Base-by-base conservation (phyloP, 108 stramenopile genomes). In the Chaetoceros muelleri region DNA sequence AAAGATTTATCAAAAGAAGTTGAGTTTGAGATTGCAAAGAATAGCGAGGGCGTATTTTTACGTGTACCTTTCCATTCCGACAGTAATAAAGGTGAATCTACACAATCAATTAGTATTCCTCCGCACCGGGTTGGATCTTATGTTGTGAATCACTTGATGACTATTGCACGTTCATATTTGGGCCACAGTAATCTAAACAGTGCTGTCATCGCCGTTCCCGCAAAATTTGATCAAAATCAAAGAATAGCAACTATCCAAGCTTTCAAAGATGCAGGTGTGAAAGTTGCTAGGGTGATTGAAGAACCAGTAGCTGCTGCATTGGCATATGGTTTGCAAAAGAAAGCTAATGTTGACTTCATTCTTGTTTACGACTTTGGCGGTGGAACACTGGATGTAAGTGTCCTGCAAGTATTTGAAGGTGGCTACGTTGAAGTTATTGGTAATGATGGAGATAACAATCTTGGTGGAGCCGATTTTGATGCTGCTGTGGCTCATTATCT, bases 301-400 rank as follows among this genome's bases (percentile, higher is more conserved):
- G 97, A 93, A 72, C 97, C 97, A 16, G 81, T 90, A 5, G 97
- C 95, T 8, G 97, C 97, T 25, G 97, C 97, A 19, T 65, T 98
- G 60, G 97, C 97, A 3, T 98, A 96, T 57, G 95, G 95, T 5
- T 71, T 98, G 57, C 88, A 96, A 59, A 89, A 82, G 57, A 95
- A 95, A 44, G 74, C 78, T 22, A 81, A 93, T 51, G 93, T 98
- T 2, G 85, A 96, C 64, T 85, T 93, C 72, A 94, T 98, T 44
- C 67, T 98, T 48, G 97, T 98, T 2, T 98, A 96, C 72, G 97
- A 98, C 60, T 95, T 96, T 73, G 97, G 95, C 24, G 97, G 97
- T 27, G 97, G 97, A 21, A 98, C 97, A 3, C 73, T 98, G 30
- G 97, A 96, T 70, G 87, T 98, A 52, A 88, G 87, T 10, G 44